phyloP scores from a whole-genome alignment of 768 basidiomycete genomes.

The Cystofilobasidium ferigula region DNA sequence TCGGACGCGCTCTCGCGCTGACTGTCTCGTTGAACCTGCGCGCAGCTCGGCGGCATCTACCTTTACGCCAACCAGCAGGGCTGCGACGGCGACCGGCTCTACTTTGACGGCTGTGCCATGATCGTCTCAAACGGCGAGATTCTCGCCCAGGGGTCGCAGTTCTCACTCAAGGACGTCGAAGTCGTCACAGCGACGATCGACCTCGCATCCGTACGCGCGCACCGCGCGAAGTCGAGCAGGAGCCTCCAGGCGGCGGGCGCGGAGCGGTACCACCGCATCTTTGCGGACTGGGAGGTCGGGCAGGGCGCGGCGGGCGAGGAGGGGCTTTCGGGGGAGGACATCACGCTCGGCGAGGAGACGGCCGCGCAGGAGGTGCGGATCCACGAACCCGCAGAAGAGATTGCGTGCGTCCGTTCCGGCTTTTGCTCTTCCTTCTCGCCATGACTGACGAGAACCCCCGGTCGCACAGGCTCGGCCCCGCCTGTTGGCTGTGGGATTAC shows the following conservation, averaged over 20 bases:
- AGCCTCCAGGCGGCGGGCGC: slow-evolving; percentile 77
- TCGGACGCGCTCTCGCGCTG: not conserved
- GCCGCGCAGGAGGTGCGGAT: slow-evolving; percentile 52
- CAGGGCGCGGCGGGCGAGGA: slow-evolving; percentile 60
- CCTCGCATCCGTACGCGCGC: slow-evolving; percentile 88
- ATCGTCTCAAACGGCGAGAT: slow-evolving; percentile 89
- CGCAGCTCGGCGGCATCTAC: slow-evolving; percentile 89
- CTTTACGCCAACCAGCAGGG: slow-evolving; percentile 98
- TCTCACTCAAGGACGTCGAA: slow-evolving; percentile 89
- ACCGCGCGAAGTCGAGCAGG: slow-evolving; percentile 69
- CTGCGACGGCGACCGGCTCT: slow-evolving; percentile 93
- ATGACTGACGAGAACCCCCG: not conserved
- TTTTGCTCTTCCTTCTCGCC: not conserved
- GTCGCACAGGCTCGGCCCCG: slow-evolving; percentile 67
- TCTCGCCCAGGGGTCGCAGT: slow-evolving; percentile 91
- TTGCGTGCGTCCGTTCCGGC: slow-evolving; percentile 57
- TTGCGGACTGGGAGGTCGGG: slow-evolving; percentile 61
- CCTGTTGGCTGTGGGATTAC: slow-evolving; percentile 99
- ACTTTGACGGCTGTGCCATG: slow-evolving; percentile 95
- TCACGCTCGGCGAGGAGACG: slow-evolving; percentile 42
- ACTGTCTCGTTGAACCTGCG: not conserved
- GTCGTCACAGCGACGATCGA: slow-evolving; percentile 92
- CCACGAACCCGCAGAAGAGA: slow-evolving; percentile 88
- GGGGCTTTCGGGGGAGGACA: slow-evolving; percentile 36
- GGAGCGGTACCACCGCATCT: slow-evolving; percentile 66